These are phyloP conservation scores for Malbranchea cinnamomea DNA, from an alignment of 2,329 filamentous ascomycete species.

Conservation along the genomic window DNA sequence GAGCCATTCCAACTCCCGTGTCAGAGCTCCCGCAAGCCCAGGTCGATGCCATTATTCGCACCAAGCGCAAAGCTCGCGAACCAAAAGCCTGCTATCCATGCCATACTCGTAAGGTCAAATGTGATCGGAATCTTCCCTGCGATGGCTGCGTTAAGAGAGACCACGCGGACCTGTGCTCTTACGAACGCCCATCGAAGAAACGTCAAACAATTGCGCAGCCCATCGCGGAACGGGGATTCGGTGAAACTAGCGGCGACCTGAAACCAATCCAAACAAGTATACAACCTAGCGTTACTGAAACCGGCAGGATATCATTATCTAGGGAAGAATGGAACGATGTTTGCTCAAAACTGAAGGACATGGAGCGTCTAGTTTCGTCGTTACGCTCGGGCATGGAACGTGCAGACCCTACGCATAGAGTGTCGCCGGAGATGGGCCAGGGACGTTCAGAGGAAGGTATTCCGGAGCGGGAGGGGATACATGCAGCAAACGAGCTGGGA, in stretches of 20 bases:
- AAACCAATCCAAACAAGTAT: conserved; percentile 4
- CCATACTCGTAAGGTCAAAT: conserved; percentile 34
- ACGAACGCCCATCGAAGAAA: conserved; percentile 34
- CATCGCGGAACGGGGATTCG: conserved; percentile 13
- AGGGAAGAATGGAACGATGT: conserved; percentile 31
- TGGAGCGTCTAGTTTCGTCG: conserved; percentile 27
- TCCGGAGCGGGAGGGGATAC: conserved; percentile 37
- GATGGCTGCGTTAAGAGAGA: conserved; percentile 35
- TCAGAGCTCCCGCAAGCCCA: conserved; percentile 31
- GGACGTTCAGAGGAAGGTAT: conserved; percentile 2
- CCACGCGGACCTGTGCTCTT: conserved; percentile 34
- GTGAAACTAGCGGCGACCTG: neutral
- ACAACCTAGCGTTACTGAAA: conserved; percentile 4
- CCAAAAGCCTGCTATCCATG: conserved; percentile 33
- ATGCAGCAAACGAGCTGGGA: conserved; percentile 44
- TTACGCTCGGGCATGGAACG: conserved; percentile 25
- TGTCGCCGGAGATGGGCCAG: conserved; percentile 4
- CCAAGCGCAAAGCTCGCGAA: conserved; percentile 33
- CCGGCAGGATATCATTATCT: conserved; percentile 22
- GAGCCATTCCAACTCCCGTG: conserved; percentile 16
- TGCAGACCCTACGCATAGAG: conserved; percentile 17
- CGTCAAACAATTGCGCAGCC: conserved; percentile 17
- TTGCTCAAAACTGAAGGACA: conserved; percentile 26
- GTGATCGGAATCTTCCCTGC: conserved; percentile 34
- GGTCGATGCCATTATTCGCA: conserved; percentile 33